Evolutionary conservation across 208 protist genomes (phyloP).

Genomic region (Jaenimonas drosophilae): DNA sequence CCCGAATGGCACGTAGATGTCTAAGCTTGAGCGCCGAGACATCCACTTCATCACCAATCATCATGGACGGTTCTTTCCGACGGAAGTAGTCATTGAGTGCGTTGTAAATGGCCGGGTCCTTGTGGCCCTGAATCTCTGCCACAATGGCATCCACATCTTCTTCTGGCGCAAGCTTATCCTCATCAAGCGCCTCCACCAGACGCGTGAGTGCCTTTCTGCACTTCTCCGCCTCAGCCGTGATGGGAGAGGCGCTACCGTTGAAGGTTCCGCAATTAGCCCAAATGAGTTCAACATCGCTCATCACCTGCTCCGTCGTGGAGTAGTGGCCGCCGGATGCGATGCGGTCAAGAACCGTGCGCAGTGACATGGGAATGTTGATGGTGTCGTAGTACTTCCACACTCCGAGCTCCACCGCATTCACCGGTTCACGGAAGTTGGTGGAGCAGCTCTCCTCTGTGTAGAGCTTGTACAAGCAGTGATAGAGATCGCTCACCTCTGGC

Average conservation of each 20-base stretch:
- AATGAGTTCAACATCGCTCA: conserved; percentile 56
- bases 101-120: conserved; percentile 22
- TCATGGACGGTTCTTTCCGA: conserved; percentile 29
- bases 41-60: conserved; percentile 35
- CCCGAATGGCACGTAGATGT: conserved; percentile 39
- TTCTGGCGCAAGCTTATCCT: conserved; percentile 30
- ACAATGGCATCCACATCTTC: conserved; percentile 42
- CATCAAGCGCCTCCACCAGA: conserved; percentile 23
- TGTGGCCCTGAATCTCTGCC: conserved; percentile 15
- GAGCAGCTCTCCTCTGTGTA: conserved; percentile 64
- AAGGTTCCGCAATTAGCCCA: conserved; percentile 67
- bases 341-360: conserved; percentile 50
- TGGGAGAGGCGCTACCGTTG: conserved; percentile 41
- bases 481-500: conserved; percentile 52
- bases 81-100: conserved; percentile 36
- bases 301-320: conserved; percentile 34
- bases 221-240: conserved; percentile 29
- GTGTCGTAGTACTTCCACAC: conserved; percentile 67
- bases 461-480: conserved; percentile 68
- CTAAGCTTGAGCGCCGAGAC: conserved; percentile 35
- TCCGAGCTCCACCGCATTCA: conserved; percentile 52
- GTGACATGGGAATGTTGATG: conserved; percentile 47
- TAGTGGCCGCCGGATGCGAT: conserved; percentile 43
- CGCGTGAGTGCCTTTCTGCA: conserved; percentile 31
- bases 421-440: conserved; percentile 61